Percentiles rank a stretch among this genome's conserved stretches.
These are phyloP conservation scores for Vanilla planifolia DNA, from an alignment of 106 monocot genomes.

Conservation along the genomic window DNA sequence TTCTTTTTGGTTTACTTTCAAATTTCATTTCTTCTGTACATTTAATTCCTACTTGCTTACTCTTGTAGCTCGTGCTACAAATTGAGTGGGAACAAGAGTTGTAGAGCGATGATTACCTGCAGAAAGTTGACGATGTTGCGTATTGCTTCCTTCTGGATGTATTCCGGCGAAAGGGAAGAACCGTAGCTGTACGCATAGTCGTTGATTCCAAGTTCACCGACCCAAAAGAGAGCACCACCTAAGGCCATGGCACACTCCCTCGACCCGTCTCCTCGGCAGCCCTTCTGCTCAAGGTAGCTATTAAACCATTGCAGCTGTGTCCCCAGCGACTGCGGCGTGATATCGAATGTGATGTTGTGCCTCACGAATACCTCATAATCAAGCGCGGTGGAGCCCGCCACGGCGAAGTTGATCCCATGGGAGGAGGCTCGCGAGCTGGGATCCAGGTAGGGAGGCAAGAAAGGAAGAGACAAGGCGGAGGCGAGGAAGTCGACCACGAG, in stretches of 20 bases:
- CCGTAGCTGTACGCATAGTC: conserved; percentile 68
- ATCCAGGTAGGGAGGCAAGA: conserved; percentile 59
- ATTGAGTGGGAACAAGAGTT: neutral
- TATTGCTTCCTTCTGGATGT: conserved; percentile 31
- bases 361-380: conserved; percentile 55
- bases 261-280: conserved; percentile 8
- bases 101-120: conserved; percentile 23
- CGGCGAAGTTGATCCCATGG: conserved; percentile 81
- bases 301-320: conserved; percentile 73
- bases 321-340: conserved; percentile 56
- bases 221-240: conserved; percentile 68
- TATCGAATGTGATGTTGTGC: conserved; percentile 60
- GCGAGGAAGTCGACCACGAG: conserved; percentile 88
- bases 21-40: too few species aligned
- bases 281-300: conserved; percentile 20
- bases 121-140: conserved; percentile 42
- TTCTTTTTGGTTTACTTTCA: too few species aligned
- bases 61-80: too few species aligned
- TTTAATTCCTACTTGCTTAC: too few species aligned
- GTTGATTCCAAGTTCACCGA: conserved; percentile 90
- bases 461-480: conserved; percentile 49
- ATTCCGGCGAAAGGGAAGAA: conserved; percentile 23
- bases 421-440: conserved; percentile 24
- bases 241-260: conserved; percentile 13
- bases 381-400: conserved; percentile 74